These are phyloP conservation scores for Persicaria maculosa DNA, from an alignment of 148 eudicot genomes.

Conservation along the genomic window DNA sequence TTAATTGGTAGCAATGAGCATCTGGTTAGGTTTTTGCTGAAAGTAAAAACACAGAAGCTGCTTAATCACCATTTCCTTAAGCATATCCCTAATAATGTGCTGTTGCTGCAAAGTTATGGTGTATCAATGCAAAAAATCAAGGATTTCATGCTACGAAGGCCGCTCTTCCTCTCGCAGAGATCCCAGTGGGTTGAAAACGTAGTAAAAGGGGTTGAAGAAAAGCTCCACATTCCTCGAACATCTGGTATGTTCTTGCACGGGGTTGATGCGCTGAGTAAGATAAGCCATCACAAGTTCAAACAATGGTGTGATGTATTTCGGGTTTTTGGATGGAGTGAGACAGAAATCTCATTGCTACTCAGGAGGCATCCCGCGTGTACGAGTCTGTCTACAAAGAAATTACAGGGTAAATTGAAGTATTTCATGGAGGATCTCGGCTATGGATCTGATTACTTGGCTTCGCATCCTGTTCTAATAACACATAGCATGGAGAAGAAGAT, in stretches of 20 bases:
- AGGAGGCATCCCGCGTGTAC: background rate
- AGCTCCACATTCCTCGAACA: constrained; percentile 4
- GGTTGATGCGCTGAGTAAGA: background rate
- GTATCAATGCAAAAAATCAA: background rate
- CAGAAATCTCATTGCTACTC: background rate
- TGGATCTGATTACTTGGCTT: background rate
- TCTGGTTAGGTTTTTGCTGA: background rate
- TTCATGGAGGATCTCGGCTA: constrained; percentile 11
- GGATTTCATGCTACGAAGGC: background rate
- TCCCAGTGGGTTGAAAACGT: background rate
- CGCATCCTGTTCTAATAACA: background rate
- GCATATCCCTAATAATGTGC: background rate
- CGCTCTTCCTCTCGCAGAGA: background rate
- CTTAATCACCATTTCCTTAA: background rate
- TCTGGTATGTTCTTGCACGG: background rate
- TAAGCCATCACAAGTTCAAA: background rate
- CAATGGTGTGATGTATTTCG: background rate
- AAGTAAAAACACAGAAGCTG: background rate
- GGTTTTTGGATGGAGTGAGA: constrained; percentile 12
- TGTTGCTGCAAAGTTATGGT: constrained; percentile 4
- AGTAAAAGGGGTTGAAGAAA: constrained; percentile 2
- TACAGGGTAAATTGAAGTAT: background rate
- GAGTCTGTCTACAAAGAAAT: background rate
- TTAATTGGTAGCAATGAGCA: background rate
- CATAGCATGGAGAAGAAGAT: constrained; percentile 7